phyloP scores from a whole-genome alignment of 2,329 filamentous ascomycete genomes.

The Monosporascus sp. region DNA sequence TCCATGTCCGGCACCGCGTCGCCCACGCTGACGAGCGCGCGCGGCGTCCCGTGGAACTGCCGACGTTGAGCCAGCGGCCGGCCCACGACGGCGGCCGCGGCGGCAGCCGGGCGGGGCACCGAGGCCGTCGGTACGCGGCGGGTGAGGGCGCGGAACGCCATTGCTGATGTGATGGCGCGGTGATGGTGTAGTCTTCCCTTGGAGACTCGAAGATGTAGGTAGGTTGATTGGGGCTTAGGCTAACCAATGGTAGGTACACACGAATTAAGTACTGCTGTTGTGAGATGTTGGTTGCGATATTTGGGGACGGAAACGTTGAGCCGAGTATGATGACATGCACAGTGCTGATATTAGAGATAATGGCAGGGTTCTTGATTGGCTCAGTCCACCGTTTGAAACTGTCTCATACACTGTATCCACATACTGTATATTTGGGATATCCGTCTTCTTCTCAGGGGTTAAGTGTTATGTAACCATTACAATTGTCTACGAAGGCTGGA shows the following conservation, averaged over 20 bases:
- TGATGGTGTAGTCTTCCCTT: too few species aligned
- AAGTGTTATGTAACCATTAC: too few species aligned
- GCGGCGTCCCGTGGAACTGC: slow-evolving; percentile 60
- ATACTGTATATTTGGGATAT: too few species aligned
- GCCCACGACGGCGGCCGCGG: slow-evolving; percentile 19
- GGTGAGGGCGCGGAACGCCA: slow-evolving; percentile 22
- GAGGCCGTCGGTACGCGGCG: slow-evolving; percentile 11
- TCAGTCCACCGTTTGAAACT: too few species aligned
- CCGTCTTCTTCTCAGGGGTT: too few species aligned
- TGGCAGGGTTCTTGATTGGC: too few species aligned
- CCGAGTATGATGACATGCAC: neutral
- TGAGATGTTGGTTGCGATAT: neutral
- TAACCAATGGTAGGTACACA: neutral
- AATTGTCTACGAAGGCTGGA: too few species aligned
- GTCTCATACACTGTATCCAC: too few species aligned
- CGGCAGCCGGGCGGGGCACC: slow-evolving; percentile 15
- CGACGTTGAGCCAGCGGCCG: slow-evolving; percentile 15
- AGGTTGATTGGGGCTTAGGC: neutral
- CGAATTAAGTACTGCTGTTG: neutral
- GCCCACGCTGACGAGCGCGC: slow-evolving; percentile 66
- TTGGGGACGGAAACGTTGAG: slow-evolving; percentile 22
- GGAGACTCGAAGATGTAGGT: neutral
- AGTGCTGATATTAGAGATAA: neutral
- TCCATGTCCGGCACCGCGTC: slow-evolving; percentile 74
- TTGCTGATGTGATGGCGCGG: slow-evolving; percentile 2